Evolutionary conservation across 2,329 filamentous ascomycete genomes (phyloP), one percentile per base, ranked within the genome.

Genomic region (Clonostachys rosea): DNA sequence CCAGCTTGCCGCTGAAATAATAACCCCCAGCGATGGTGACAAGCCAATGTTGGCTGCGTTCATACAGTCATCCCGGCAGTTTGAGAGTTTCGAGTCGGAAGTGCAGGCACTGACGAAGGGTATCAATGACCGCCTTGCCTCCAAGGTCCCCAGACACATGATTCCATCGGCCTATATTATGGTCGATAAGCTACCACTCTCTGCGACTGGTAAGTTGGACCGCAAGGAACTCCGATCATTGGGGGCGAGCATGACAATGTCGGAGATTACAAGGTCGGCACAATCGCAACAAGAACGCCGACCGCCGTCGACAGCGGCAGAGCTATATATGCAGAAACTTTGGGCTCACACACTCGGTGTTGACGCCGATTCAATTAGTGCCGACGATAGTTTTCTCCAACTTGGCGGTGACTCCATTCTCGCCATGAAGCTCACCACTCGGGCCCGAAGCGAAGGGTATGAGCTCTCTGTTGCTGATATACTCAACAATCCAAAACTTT

Each of bases 401-500:
- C 60, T 76, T 2, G 74, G 73, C 1, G 73, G 75, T 8, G 74
- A 78, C 58, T 78, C 74, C 0, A 61, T 78, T 4, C 63, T 67
- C 14, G 74, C 74, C 2, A 78, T 78, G 74, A 70, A 63, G 44
- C 62, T 78, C 5, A 70, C 75, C 3, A 65, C 71, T 2, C 61
- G 64, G n/a, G 69, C 73, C 5, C 63, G 70, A 46, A 62, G 59
- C 3, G 55, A 58, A 14, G 63, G 63, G 6, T 52, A 75, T 6
- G 49, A 61, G 1, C 52, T 76, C 36, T 73, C 68, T 5, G 73
- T 78, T 2, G 68, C 68, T 4, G 65, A 63, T 44, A 68, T 74
- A 36, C 75, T 78, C 47, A 65, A 60, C 18, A 63, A 67, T 42
- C 71, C 73, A 18, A 74, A 77, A 73, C 40, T 42, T 2, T 13